phyloP scores from a whole-genome alignment of 2,329 filamentous ascomycete genomes.

The Stachybotrys echinatus region DNA sequence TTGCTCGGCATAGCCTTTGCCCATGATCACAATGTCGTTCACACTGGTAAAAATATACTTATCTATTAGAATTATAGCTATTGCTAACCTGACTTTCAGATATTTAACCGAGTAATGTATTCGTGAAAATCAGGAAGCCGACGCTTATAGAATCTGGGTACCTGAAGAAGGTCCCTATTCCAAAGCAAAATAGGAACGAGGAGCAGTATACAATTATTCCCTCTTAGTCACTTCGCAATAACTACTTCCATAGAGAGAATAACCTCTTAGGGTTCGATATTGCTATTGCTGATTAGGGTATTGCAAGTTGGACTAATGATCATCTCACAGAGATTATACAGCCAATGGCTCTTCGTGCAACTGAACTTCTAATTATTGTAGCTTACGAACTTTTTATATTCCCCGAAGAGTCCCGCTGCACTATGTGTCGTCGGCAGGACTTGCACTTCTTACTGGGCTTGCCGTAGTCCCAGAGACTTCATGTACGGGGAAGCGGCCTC shows the following conservation, averaged over 20 bases:
- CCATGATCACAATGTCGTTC: constrained; percentile 12
- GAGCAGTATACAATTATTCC: constrained; percentile 5
- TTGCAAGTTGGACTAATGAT: constrained; percentile 12
- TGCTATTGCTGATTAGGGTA: constrained; percentile 12
- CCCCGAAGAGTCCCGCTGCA: too few relatives aligned
- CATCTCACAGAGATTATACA: constrained; percentile 15
- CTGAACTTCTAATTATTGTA: constrained; percentile 15
- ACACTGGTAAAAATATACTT: constrained; percentile 15
- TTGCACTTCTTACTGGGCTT: too few relatives aligned
- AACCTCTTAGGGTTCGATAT: constrained; percentile 9
- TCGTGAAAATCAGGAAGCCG: constrained; percentile 12
- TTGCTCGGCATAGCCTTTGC: constrained; percentile 12
- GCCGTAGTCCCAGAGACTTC: too few relatives aligned
- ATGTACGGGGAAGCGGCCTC: too few relatives aligned
- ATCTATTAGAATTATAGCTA: background rate
- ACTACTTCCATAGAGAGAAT: constrained; percentile 10
- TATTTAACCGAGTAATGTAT: constrained; percentile 15
- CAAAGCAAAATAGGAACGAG: constrained; percentile 6
- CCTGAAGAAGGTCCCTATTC: constrained; percentile 5
- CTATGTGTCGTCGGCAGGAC: too few relatives aligned
- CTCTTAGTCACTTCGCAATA: constrained; percentile 5
- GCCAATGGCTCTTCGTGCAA: constrained; percentile 13
- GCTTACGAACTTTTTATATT: too few relatives aligned
- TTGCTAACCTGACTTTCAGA: constrained; percentile 7
- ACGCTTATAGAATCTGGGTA: constrained; percentile 9